Conservation (phyloP, 441 rosid genomes). For the Melastoma candidum region DNA sequence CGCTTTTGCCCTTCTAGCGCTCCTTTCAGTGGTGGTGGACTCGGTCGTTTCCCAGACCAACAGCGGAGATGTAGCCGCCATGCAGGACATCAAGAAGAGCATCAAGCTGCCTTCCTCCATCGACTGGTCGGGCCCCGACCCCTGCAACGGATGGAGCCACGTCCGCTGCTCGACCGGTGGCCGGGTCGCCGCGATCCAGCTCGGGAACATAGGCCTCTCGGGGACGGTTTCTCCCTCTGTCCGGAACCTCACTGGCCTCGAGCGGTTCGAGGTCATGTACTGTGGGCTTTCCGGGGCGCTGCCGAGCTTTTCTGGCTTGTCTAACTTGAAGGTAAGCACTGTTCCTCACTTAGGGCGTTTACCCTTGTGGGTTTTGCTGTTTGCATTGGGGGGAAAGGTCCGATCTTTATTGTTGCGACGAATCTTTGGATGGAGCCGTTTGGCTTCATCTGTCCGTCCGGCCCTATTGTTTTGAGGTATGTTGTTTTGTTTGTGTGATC, state of each 20-base stretch:
- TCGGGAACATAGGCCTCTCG: constrained; percentile 27
- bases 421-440: not conserved
- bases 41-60: constrained; percentile 17
- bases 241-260: constrained; percentile 32
- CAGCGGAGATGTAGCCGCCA: constrained; percentile 24
- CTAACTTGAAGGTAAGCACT: constrained; percentile 18
- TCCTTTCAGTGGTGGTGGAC: too few relatives aligned
- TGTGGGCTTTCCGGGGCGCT: constrained; percentile 44
- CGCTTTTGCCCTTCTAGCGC: too few relatives aligned
- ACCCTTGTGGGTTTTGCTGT: not conserved
- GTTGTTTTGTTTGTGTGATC: too few relatives aligned
- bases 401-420: too few relatives aligned
- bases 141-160: constrained; percentile 44
- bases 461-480: not conserved
- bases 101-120: constrained; percentile 33
- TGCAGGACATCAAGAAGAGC: constrained; percentile 48
- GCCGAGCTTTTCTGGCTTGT: constrained; percentile 61
- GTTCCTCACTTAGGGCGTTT: too few relatives aligned
- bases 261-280: constrained; percentile 44
- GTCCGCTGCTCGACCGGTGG: constrained; percentile 29
- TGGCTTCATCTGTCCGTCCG: not conserved
- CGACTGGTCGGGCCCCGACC: constrained; percentile 60
- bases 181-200: constrained; percentile 50
- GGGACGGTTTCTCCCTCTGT: constrained; percentile 60
- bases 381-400: too few relatives aligned